These are phyloP conservation scores for Galeopsis tetrahit DNA, from an alignment of 257 asterid species.

Conservation along the genomic window DNA sequence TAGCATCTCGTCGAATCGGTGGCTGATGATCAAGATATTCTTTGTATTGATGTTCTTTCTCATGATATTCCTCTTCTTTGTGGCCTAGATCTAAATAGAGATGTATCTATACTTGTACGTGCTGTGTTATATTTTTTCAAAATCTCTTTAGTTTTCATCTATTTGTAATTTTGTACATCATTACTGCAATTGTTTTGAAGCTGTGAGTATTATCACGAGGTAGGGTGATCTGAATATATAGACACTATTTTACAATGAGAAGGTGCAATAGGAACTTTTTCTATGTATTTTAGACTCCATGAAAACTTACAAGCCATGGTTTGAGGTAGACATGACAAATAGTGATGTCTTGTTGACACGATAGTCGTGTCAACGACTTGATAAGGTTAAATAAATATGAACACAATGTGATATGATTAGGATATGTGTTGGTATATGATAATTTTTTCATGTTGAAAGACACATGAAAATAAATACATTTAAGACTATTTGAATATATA, in stretches of 20 bases:
- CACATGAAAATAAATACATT: no score
- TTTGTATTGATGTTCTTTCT: slow-evolving; percentile 87
- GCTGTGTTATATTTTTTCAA: neutral
- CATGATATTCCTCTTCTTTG: slow-evolving; percentile 86
- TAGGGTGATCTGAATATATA: slow-evolving; percentile 8
- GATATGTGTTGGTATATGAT: no score
- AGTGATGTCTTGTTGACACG: no score
- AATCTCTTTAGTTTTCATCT: neutral
- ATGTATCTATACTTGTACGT: slow-evolving; percentile 10
- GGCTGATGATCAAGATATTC: slow-evolving; percentile 97
- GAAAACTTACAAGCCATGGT: no score
- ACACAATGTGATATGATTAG: no score
- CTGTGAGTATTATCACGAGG: slow-evolving; percentile 27
- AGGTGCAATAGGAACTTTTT: neutral
- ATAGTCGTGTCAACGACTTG: no score
- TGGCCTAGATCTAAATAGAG: slow-evolving; percentile 48
- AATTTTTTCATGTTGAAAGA: no score
- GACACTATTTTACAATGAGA: slow-evolving; percentile 3
- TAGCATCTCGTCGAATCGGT: slow-evolving; percentile 90
- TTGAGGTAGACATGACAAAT: no score
- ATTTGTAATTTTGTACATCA: slow-evolving; percentile 22
- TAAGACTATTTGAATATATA: no score
- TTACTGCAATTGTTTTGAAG: slow-evolving; percentile 29
- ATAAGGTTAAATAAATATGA: no score
- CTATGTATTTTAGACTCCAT: neutral